A percentile compares a stretch with the other conserved stretches of the same genome.
phyloP scores from a whole-genome alignment of 441 rosid genomes.

The Adansonia madagascariensis region DNA sequence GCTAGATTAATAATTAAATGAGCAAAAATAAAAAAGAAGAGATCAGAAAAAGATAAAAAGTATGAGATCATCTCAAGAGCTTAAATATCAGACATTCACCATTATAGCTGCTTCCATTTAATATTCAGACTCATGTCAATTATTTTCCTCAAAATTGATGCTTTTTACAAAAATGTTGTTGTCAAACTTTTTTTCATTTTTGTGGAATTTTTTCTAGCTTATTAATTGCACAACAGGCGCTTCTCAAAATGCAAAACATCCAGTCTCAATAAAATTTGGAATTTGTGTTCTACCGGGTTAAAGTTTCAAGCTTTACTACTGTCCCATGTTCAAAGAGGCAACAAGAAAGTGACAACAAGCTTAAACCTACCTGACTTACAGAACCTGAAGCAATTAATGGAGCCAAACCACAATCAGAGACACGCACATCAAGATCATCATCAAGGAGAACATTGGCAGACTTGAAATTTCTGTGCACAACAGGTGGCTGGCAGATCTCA shows the following conservation, averaged over 20 bases:
- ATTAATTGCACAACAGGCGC: neutral
- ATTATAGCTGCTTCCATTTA: neutral
- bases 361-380: conserved; percentile 77
- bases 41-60: neutral
- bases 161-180: neutral
- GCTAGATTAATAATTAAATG: neutral
- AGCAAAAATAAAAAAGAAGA: neutral
- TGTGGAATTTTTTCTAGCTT: neutral
- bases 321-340: conserved; percentile 13
- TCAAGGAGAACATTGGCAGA: conserved; percentile 84
- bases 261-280: neutral
- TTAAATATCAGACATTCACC: neutral
- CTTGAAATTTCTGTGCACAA: conserved; percentile 88
- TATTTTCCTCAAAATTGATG: neutral
- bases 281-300: neutral
- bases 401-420: conserved; percentile 94
- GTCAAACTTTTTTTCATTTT: neutral
- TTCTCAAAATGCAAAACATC: neutral
- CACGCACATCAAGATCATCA: conserved; percentile 69
- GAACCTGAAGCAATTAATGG: conserved; percentile 78
- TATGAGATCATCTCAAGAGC: neutral
- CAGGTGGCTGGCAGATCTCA: conserved; percentile 87
- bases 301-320: conserved; percentile 5
- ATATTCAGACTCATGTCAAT: neutral
- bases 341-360: conserved; percentile 5